Evolutionary conservation across 2,329 filamentous ascomycete species (phyloP).

Genomic region (Lasiodiplodia sp.): DNA sequence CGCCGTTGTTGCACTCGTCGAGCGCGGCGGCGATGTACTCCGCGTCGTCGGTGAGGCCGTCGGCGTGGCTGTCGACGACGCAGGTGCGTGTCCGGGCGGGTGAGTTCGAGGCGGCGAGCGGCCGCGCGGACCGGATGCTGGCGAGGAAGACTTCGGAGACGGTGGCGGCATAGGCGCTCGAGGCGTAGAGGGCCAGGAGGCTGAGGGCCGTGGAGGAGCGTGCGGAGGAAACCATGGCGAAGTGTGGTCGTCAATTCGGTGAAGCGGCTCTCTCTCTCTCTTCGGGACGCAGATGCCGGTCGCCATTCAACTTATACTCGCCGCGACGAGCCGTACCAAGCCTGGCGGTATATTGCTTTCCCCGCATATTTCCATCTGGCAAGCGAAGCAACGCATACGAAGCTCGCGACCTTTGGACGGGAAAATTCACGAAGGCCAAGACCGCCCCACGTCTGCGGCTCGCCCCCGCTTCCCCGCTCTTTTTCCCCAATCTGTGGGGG

Average conservation of each 20-base stretch:
- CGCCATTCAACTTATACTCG: not conserved
- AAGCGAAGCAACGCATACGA: not conserved
- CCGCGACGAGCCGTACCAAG: no score
- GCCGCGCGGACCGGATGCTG: slow-evolving; percentile 18
- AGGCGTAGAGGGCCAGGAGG: no score
- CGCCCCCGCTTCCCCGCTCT: slow-evolving; percentile 20
- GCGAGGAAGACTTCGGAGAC: not conserved
- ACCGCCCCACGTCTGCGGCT: slow-evolving; percentile 1
- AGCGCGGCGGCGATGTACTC: slow-evolving; percentile 31
- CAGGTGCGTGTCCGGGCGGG: slow-evolving; percentile 34
- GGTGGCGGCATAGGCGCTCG: no score
- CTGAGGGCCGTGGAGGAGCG: not conserved
- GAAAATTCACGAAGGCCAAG: not conserved
- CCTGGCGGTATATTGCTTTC: not conserved
- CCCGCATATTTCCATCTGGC: not conserved
- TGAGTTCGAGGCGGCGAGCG: slow-evolving; percentile 31
- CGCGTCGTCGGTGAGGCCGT: slow-evolving; percentile 15
- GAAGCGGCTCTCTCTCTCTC: not conserved
- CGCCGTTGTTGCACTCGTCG: slow-evolving; percentile 32
- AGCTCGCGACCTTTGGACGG: not conserved
- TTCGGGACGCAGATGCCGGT: not conserved
- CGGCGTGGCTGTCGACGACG: slow-evolving; percentile 32
- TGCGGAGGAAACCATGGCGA: no score
- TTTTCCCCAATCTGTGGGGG: slow-evolving; percentile 1
- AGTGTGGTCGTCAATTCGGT: not conserved